A percentile compares a stretch with the other conserved stretches of the same genome.
Evolutionary conservation across 73 alveolate species (phyloP).

Genomic region (Stentor roeselii): DNA sequence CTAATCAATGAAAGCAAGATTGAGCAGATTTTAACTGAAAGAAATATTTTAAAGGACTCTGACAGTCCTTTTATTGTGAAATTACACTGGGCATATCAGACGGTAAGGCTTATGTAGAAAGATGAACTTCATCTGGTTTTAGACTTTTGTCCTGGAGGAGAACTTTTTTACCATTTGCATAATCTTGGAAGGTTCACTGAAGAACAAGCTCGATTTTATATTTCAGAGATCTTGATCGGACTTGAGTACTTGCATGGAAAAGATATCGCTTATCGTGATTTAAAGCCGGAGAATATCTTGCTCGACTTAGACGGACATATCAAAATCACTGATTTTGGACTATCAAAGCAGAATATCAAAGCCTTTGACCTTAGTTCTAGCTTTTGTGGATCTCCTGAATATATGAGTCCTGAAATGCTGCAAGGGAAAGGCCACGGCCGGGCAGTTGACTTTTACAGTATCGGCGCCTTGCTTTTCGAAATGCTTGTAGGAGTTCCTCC

Average conservation of each 20-base stretch:
- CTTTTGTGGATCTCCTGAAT: slow-evolving; percentile 86
- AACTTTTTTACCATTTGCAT: slow-evolving; percentile 45
- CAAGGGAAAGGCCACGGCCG: slow-evolving; percentile 58
- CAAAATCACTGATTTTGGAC: slow-evolving; percentile 73
- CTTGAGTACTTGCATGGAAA: slow-evolving; percentile 20
- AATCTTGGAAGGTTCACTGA: slow-evolving; percentile 59
- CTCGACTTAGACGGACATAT: slow-evolving; percentile 79
- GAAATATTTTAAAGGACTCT: slow-evolving; percentile 44
- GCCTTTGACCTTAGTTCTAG: slow-evolving; percentile 41
- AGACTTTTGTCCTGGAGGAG: slow-evolving; percentile 83
- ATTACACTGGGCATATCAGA: slow-evolving; percentile 65
- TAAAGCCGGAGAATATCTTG: slow-evolving; percentile 76
- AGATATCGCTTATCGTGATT: slow-evolving; percentile 22
- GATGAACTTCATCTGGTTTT: slow-evolving; percentile 58
- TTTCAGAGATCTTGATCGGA: slow-evolving; percentile 29
- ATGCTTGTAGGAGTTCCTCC: slow-evolving; percentile 69
- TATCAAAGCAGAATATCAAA: slow-evolving; percentile 59
- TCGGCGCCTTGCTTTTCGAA: slow-evolving; percentile 81
- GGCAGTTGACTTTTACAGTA: slow-evolving; percentile 69
- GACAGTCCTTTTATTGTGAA: slow-evolving; percentile 59
- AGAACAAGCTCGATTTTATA: slow-evolving; percentile 59
- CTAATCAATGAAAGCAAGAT: slow-evolving; percentile 30
- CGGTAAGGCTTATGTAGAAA: slow-evolving; percentile 4
- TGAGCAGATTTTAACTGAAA: slow-evolving; percentile 29
- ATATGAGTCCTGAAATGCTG: slow-evolving; percentile 84